A percentile compares a stretch with the other conserved stretches of the same genome.
Evolutionary conservation across 208 protist species (phyloP).

Genomic region (Lotmaria passim): DNA sequence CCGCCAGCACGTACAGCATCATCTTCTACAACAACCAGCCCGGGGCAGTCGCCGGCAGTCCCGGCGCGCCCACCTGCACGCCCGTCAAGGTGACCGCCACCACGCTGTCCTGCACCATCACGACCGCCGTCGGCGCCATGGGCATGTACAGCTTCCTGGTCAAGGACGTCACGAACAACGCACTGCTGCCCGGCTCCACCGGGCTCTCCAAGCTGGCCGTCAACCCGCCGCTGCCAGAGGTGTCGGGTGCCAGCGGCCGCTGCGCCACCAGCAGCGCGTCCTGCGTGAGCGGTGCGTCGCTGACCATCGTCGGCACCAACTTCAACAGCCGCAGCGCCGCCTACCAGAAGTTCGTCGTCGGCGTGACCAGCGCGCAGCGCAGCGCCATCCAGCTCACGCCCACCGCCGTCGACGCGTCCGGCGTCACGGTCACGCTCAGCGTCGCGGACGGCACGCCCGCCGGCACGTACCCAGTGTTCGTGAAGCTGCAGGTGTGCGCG

Average conservation of each 20-base stretch:
- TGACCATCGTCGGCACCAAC: slow-evolving; percentile 34
- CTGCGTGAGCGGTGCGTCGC: slow-evolving; percentile 30
- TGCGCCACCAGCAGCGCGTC: slow-evolving; percentile 40
- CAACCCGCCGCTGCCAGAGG: slow-evolving; percentile 28
- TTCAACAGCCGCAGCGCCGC: slow-evolving; percentile 32
- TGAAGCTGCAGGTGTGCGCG: slow-evolving; percentile 33
- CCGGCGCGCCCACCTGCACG: slow-evolving; percentile 17
- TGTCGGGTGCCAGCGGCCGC: slow-evolving; percentile 30
- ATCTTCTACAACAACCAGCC: slow-evolving; percentile 41
- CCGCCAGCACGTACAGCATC: too few species aligned
- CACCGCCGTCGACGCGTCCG: slow-evolving; percentile 2
- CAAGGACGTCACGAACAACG: slow-evolving; percentile 20
- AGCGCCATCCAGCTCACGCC: slow-evolving; percentile 9
- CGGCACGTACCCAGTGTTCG: slow-evolving; percentile 38
- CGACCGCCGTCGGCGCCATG: not conserved
- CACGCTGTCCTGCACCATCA: slow-evolving; percentile 27
- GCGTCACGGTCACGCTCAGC: slow-evolving; percentile 24
- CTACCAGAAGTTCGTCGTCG: slow-evolving; percentile 40
- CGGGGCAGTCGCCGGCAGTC: slow-evolving; percentile 6
- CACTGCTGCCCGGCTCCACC: slow-evolving; percentile 34
- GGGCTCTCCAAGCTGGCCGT: slow-evolving; percentile 38
- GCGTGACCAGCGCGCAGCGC: slow-evolving; percentile 22
- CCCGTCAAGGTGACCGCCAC: slow-evolving; percentile 16
- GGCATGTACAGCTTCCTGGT: slow-evolving; percentile 17
- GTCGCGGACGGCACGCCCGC: slow-evolving; percentile 9